A percentile compares a stretch with the other conserved stretches of the same genome.
Conservation (phyloP, 805 yeast genomes). For the Saccharomycopsis schoenii region DNA sequence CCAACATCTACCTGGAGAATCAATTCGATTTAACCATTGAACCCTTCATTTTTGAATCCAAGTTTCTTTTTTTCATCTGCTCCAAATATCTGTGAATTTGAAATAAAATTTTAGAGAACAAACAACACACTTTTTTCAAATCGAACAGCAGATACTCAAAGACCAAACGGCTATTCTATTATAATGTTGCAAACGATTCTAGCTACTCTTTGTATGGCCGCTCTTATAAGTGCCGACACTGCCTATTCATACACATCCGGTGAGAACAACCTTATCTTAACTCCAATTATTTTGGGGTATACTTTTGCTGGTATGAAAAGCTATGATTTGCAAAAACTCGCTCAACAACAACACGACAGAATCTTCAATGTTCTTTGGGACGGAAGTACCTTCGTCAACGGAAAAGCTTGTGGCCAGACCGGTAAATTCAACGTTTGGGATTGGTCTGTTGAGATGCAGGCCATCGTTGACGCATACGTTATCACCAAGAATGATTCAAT, state of each 20-base stretch:
- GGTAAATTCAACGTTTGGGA: conserved; percentile 40
- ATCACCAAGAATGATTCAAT: conserved; percentile 21
- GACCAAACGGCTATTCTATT: not conserved
- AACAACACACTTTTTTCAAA: no score
- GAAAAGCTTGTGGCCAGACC: not conserved
- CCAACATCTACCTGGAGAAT: no score
- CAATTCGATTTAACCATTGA: no score
- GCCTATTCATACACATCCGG: not conserved
- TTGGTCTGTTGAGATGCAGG: conserved; percentile 54
- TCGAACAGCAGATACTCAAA: not conserved
- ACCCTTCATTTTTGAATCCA: no score
- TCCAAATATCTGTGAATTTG: no score
- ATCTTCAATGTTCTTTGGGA: not conserved
- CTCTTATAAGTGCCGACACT: not conserved
- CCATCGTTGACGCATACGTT: conserved; percentile 53
- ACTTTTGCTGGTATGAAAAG: not conserved
- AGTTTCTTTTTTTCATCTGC: no score
- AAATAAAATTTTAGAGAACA: no score
- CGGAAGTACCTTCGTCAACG: not conserved
- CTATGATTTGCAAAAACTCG: not conserved
- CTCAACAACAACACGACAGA: not conserved
- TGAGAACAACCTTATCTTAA: not conserved
- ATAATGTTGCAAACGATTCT: not conserved
- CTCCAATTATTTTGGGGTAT: conserved; percentile 2
- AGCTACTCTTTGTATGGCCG: not conserved